Base-by-base conservation (phyloP, 257 asterid genomes). In the Cordia subcordata region DNA sequence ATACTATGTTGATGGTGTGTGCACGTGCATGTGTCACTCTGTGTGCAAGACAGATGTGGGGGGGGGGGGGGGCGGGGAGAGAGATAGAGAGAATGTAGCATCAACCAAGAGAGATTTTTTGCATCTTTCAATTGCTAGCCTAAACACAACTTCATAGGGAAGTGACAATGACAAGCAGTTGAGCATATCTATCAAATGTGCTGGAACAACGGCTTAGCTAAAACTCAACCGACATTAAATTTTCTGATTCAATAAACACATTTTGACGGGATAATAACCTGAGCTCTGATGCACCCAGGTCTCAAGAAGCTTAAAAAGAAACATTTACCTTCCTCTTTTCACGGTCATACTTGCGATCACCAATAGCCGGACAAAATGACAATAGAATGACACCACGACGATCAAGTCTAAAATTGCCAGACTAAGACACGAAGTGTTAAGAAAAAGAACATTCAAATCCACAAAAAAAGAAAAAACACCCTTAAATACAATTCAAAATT, bases 321-420 rank as follows among this genome's bases (percentile, higher is more conserved):
- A 50, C 49, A 16, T 54, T 58, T 77, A 88, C 98, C 95, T 86
- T 94, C 74, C 79, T 81, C 85, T 81, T 86, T 13, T 88, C 94
- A 87, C 89, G 87, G 68, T 92, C 84, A 63, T 92, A 92, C 75
- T 84, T 92, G 66, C 94, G 94, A 73, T 86, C 96, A 55, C 87
- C 96, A 67, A 88, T 56, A 49, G 99, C 79, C 16, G 96, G 99
- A 85, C 83, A 78, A 65, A 88, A 67, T 40, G 90, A 81, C 77
- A 92, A 60, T 83, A 86, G 73, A 57, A 92, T 84, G 67, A 45
- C 64, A 69, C 96, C 96, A 3, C 77, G 80, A 12, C 95, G 96
- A 58, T 80, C 90, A 37, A 92, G 75, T 74, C 50, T 81, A 68
- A 82, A 58, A 67, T 49, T 77, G 61, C 99, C 96, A 54, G 94